Base-by-base conservation (phyloP, 2,329 filamentous ascomycete species). In the Hypocreales sp. region DNA sequence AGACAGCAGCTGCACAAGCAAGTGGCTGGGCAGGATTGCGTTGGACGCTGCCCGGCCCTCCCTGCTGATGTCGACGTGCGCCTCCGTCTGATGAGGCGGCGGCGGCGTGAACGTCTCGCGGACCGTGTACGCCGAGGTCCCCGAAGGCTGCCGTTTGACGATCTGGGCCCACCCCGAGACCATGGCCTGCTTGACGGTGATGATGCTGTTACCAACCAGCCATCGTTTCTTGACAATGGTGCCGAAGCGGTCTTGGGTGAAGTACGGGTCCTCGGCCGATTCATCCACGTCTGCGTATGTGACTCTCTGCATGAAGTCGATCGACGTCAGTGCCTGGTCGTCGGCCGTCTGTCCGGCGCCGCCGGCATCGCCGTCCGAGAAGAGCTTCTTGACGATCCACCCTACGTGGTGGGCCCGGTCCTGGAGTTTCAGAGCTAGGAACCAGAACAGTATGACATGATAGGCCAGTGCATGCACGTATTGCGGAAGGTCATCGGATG, bases 401-500 rank as follows among this genome's bases (percentile, higher is more conserved):
- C 74, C 73, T 27, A 94, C 84, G 38, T 92, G 77, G 34, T 72
- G 81, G 19, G 77, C 71, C 27, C 90, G 75, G 46, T 94, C 84
- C 20, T 77, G 71, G 27, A 93, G 65, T 44, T 83, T 87, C 40
- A 98, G 51, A 1, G 84, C 80, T 39, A 98, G 64, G 47, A 95
- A 98, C 90, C 90, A 98, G 47, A 92, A 94, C 2, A 84, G 79
- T 38, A 98, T 86, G 40, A 93, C 83, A 47, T 95, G 86, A 47
- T 93, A 93, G 7, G 87, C 87, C 28, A 95, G 60, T 2, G 84
- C 80, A 49, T 92, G 90, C 15, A 98, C 82, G 47, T 98, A 98
- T 50, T 90, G 80, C 5, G 86, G 84, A 26, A 93, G 62, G 37
- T 90, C 82, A 34, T 90, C 79, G 7, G 74, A 50, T 4, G 45